phyloP scores from a whole-genome alignment of 495 filamentous ascomycete species.

The Xylaria castorea region DNA sequence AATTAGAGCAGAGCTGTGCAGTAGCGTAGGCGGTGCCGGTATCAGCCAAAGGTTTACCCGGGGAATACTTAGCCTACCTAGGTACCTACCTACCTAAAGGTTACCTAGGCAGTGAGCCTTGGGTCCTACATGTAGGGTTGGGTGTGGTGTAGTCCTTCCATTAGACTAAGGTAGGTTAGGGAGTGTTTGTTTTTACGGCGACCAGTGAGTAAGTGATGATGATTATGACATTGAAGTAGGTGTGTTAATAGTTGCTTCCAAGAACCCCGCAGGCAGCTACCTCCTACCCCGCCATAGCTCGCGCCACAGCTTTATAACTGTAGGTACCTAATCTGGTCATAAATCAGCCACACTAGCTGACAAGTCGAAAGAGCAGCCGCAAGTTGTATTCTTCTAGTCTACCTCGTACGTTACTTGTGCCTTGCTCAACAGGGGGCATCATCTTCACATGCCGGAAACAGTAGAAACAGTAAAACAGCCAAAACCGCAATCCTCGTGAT shows the following conservation, averaged over 20 bases:
- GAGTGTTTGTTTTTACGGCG: background rate
- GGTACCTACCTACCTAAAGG: background rate
- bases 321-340: background rate
- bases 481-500: background rate
- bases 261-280: background rate
- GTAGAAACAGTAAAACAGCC: background rate
- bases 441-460: constrained; percentile 20
- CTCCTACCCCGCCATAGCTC: constrained; percentile 7
- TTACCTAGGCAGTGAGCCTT: background rate
- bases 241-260: too few relatives aligned
- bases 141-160: background rate
- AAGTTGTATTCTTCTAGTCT: background rate
- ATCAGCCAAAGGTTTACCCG: background rate
- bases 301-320: background rate
- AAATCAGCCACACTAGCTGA: background rate
- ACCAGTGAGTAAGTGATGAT: background rate
- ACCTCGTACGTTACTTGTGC: background rate
- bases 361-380: background rate
- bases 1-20: background rate
- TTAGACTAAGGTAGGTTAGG: too few relatives aligned
- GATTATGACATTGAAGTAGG: background rate
- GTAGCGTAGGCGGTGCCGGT: background rate
- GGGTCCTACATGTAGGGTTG: background rate
- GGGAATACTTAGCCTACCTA: background rate
- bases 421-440: background rate